Base-by-base conservation (phyloP, 345 rosid genomes). In the Carallia brachiata region DNA sequence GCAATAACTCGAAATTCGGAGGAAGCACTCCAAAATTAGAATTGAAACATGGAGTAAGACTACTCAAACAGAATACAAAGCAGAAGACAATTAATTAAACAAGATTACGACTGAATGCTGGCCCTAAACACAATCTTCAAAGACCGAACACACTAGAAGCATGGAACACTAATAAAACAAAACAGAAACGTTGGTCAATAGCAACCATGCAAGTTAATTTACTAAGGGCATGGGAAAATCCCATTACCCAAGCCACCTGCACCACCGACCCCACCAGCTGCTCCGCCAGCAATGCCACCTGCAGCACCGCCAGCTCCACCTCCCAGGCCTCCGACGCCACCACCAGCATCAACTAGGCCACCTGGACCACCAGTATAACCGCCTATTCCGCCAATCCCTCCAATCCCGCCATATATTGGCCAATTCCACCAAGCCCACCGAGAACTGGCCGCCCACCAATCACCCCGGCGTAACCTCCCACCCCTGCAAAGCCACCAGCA, bases 401-500 rank as follows among this genome's bases (percentile, higher is more conserved):
- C 23, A 23, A 23, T 23, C 23, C 23, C 23, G 23, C 23, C 23
- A 23, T 23, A 23, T 23, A 23, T 23, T 23, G 23, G 12, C 89
- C 85, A n/a, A 83, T 75, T 36, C 85, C 89, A 62, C 84, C 87
- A 7, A 67, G 59, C 10, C 85, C 85, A 32, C 96, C 96, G 6
- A 82, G 36, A 18, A 83, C 52, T 6, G 90, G 90, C 19, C 81
- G 1, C 16, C 89, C 86, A 40, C 86, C 93, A 9, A 78, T 79
- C n/a, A 85, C 71, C 2, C 94, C 97, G 4, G 84, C 86, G 34
- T 71, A 81, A 4, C 94, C 97, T 16, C 97, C 94, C 65, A 86
- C 70, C 19, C 97, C 96, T 0, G 87, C 90, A 62, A 82, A 89
- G 1, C 93, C 97, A 7, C 97, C 94, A 23, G 87, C 79, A 12